These are phyloP conservation scores for Pterulicium gracile DNA, from an alignment of 1,284 basidiomycete species.

Conservation along the genomic window DNA sequence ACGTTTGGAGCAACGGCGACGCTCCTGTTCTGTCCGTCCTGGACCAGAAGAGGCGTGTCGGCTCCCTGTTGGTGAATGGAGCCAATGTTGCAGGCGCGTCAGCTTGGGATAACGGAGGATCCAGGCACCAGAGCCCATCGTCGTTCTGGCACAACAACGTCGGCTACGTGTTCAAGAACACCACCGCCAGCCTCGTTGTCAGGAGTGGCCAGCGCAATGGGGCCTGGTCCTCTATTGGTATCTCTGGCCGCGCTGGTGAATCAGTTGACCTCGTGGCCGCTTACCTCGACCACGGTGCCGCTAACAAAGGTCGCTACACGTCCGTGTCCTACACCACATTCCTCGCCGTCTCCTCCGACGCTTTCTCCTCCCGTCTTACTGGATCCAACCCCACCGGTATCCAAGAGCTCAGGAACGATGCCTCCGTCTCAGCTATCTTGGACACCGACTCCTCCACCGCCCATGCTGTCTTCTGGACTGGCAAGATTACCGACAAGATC, in stretches of 20 bases:
- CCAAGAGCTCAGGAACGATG: too few species aligned
- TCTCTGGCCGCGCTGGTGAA: constrained; percentile 24
- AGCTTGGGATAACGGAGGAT: too few species aligned
- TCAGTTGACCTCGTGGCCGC: constrained; percentile 34
- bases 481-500: constrained; percentile 22
- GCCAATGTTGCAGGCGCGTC: neutral
- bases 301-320: too few species aligned
- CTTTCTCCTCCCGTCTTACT: too few species aligned
- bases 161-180: neutral
- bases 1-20: constrained; percentile 19
- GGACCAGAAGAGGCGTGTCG: constrained; percentile 29
- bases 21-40: constrained; percentile 34
- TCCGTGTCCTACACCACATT: too few species aligned
- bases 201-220: constrained; percentile 17
- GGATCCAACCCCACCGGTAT: too few species aligned
- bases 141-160: neutral
- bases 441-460: neutral
- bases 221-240: constrained; percentile 33
- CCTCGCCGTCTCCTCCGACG: too few species aligned
- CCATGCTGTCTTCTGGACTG: neutral
- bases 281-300: constrained; percentile 21
- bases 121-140: too few species aligned
- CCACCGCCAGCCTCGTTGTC: neutral
- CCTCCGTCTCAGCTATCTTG: neutral
- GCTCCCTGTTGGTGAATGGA: constrained; percentile 14